Evolutionary conservation across 306 rosid species (phyloP).

Genomic region (Vigna reflexopilosa): DNA sequence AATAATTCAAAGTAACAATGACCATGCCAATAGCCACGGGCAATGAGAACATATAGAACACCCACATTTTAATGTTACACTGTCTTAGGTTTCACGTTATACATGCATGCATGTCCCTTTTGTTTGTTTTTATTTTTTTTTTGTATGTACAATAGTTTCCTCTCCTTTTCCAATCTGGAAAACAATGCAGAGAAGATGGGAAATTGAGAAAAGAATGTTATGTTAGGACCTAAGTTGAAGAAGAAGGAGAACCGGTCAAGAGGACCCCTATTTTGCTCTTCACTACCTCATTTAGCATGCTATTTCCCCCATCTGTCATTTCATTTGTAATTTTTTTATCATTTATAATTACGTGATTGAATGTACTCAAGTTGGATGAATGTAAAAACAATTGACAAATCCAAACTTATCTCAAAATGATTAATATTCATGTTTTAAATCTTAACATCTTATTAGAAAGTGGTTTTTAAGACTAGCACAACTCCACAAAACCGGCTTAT

Average conservation of each 20-base stretch:
- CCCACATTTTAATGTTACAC: conserved; percentile 71
- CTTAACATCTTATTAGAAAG: too few relatives aligned
- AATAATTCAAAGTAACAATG: conserved; percentile 75
- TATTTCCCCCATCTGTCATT: conserved; percentile 17
- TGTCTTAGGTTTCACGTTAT: conserved; percentile 1
- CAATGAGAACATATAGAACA: conserved; percentile 89
- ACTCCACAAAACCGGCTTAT: too few relatives aligned
- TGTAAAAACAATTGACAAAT: too few relatives aligned
- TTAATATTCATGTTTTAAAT: too few relatives aligned
- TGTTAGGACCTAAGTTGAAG: conserved; percentile 31
- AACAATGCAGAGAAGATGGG: conserved; percentile 39
- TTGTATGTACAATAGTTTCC: neutral
- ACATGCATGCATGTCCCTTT: neutral
- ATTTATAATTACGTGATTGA: too few relatives aligned
- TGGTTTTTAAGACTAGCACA: too few relatives aligned
- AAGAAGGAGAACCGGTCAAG: conserved; percentile 54
- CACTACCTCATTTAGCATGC: conserved; percentile 39
- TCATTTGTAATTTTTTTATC: neutral
- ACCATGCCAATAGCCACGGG: conserved; percentile 93
- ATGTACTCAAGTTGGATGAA: too few relatives aligned
- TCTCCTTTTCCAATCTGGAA: conserved; percentile 42
- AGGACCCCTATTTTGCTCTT: conserved; percentile 47
- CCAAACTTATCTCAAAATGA: too few relatives aligned
- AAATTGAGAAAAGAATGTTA: conserved; percentile 34
- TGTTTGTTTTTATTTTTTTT: neutral